A percentile compares a stretch with the other conserved stretches of the same genome.
Evolutionary conservation across 257 asterid genomes (phyloP).

Genomic region (Pogostemon cablin): DNA sequence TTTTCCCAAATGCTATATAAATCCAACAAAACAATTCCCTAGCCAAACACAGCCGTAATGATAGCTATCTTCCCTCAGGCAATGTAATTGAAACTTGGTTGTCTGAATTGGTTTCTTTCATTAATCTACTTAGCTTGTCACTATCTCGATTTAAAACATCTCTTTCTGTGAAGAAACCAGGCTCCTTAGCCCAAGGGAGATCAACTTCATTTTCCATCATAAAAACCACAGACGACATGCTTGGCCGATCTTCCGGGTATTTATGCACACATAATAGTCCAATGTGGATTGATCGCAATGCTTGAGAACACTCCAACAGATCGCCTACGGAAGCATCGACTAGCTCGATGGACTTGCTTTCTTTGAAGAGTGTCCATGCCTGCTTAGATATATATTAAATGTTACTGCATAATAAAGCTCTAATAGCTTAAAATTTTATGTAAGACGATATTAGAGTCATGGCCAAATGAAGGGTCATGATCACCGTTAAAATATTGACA

Average conservation of each 20-base stretch:
- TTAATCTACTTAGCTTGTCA: no score
- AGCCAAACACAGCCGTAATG: no score
- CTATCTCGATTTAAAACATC: neutral
- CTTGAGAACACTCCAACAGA: neutral
- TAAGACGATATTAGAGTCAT: no score
- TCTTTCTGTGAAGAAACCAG: conserved; percentile 10
- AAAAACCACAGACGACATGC: conserved; percentile 3
- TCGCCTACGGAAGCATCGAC: neutral
- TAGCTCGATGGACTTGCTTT: neutral
- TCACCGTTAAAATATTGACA: no score
- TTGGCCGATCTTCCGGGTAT: neutral
- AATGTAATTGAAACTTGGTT: conserved; percentile 1
- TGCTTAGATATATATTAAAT: neutral
- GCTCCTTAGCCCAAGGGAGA: neutral
- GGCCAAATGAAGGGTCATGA: no score
- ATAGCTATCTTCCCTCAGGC: neutral
- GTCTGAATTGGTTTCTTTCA: neutral
- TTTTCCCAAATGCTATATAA: no score
- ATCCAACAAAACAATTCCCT: no score
- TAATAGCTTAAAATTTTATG: no score
- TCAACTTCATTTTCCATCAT: conserved; percentile 10
- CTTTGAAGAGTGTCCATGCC: conserved; percentile 10
- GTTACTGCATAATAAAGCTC: no score
- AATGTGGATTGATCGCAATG: neutral
- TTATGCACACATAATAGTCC: conserved; percentile 6